Evolutionary conservation across 2,329 filamentous ascomycete genomes (phyloP), one percentile per base, ranked within the genome.

Genomic region (Fusarium nurragi): DNA sequence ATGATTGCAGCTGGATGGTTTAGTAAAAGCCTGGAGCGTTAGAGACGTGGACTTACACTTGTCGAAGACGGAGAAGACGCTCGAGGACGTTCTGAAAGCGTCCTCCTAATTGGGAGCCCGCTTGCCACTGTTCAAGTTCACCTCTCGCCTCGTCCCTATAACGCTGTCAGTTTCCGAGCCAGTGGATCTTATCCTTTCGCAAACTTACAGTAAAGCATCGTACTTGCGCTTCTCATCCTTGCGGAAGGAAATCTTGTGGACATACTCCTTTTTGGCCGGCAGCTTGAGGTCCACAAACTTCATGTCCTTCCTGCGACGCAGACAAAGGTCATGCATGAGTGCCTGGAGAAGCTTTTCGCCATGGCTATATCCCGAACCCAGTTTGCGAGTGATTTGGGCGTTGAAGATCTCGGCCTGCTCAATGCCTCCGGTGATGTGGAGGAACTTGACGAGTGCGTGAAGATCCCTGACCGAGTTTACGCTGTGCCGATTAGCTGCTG

Each of bases 271-370:
- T 71, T 96, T 88, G 14, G 88, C 81, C 0, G 93, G 93, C 10
- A 97, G 82, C 62, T 88, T 90, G 19, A 97, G 80, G 67, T 97
- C 92, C 49, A 97, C 86, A 71, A 96, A 97, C 6, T 84, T 84
- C 93, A 97, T 97, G 54, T 94, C 89, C 75, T 97, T 97, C 76
- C 88, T 90, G 34, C 93, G 87, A 34, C 93, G 86, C 21, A 97
- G 81, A 70, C 91, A 95, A 43, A 97, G 84, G 18, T 90, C 88
- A n/a, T 84, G 83, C 87, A 97, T 94, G 40, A 97, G 82, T 6
- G 87, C 84, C 71, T 94, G 90, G 5, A 96, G 82, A 5, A 94
- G 79, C 12, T 83, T 76, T 44, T 87, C 88, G 13, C 88, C 89
- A 30, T 82, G 79, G 1, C 78, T 74, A 16, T 88, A 83, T 2